A percentile compares a stretch with the other conserved stretches of the same genome.
These are phyloP conservation scores for Lactarius sanguifluus DNA, from an alignment of 768 basidiomycete genomes.

Conservation along the genomic window DNA sequence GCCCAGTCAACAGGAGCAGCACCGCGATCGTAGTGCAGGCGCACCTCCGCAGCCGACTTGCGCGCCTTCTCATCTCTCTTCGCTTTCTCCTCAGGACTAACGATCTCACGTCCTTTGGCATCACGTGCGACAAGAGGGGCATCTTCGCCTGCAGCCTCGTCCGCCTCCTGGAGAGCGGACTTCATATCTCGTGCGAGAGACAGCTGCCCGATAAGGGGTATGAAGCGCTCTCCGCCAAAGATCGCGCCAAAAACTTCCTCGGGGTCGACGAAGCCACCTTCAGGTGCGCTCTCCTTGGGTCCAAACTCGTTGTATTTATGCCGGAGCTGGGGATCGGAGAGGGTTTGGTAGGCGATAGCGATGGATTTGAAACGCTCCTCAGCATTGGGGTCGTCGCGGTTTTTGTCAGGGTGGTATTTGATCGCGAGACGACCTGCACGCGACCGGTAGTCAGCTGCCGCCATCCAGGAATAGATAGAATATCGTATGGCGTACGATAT, in stretches of 20 bases:
- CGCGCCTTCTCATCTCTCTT: slow-evolving; percentile 65
- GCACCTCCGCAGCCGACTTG: slow-evolving; percentile 67
- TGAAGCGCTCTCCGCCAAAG: slow-evolving; percentile 85
- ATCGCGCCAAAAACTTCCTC: slow-evolving; percentile 75
- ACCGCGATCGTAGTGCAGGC: slow-evolving; percentile 27
- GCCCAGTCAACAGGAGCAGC: slow-evolving; percentile 21
- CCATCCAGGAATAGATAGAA: neutral
- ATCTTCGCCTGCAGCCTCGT: slow-evolving; percentile 52
- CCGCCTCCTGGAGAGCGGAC: slow-evolving; percentile 83
- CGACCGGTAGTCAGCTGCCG: slow-evolving; percentile 1
- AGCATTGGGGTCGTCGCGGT: slow-evolving; percentile 80
- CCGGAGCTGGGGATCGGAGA: slow-evolving; percentile 73
- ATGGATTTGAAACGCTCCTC: slow-evolving; percentile 91
- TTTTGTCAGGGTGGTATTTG: slow-evolving; percentile 92
- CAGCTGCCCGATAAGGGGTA: slow-evolving; percentile 86
- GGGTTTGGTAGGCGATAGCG: slow-evolving; percentile 84
- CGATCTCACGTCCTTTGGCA: slow-evolving; percentile 46
- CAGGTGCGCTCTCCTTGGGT: slow-evolving; percentile 74
- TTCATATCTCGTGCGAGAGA: slow-evolving; percentile 92
- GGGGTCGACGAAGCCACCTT: slow-evolving; percentile 87
- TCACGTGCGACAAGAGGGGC: slow-evolving; percentile 47
- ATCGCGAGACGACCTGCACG: slow-evolving; percentile 74
- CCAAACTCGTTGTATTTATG: slow-evolving; percentile 93
- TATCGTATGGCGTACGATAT: slow-evolving; percentile 57
- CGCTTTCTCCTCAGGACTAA: slow-evolving; percentile 44